Evolutionary conservation across 129 eudicot genomes (phyloP), one percentile per base, ranked within the genome.

Genomic region (Saussurea involucrata): DNA sequence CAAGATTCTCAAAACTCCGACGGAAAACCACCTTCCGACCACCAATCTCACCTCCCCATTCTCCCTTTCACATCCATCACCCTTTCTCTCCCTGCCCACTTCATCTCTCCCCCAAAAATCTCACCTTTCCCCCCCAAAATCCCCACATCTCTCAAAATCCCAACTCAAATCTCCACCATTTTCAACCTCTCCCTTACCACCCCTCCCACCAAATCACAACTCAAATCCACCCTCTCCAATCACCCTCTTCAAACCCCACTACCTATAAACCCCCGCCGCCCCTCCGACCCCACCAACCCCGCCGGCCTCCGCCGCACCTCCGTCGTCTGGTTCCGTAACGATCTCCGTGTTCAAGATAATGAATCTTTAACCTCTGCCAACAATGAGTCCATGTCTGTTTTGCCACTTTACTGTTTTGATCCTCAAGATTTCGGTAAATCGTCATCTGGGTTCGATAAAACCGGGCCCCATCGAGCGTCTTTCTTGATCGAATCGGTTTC

Each of bases 311-410:
- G 97, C 24, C 88, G 94, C 11, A 85, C 90, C 40, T 84, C 98
- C 32, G 85, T 95, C 28, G 96, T 89, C 18, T 95, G 97, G 98
- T 88, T 95, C 87, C 87, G 98, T 20, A 91, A 85, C 76, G 98
- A 95, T 70, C 94, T 95, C 9, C 87, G 98, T 24, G 87, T 95
- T 66, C 90, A 89, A 32, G 98, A 95, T 73, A 95, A 95, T 21
- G 97, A 95, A 46, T 74, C 84, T 67, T 90, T 95, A 20, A 81
- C 78, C 36, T 49, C 94, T 6, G 98, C 98, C 31, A 87, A 88
- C 75, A 88, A 87, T 76, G 97, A 95, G 20, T 87, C 96, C 0
- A 22, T 89, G 42, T 87, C 97, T 2, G 94, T 91, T 3, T 80
- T 95, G 10, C 97, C 98, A 0, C 88, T 95, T 24, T 95, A 86